Base-by-base conservation (phyloP, 2,329 filamentous ascomycete species). In the Lachnellula willkommii region DNA sequence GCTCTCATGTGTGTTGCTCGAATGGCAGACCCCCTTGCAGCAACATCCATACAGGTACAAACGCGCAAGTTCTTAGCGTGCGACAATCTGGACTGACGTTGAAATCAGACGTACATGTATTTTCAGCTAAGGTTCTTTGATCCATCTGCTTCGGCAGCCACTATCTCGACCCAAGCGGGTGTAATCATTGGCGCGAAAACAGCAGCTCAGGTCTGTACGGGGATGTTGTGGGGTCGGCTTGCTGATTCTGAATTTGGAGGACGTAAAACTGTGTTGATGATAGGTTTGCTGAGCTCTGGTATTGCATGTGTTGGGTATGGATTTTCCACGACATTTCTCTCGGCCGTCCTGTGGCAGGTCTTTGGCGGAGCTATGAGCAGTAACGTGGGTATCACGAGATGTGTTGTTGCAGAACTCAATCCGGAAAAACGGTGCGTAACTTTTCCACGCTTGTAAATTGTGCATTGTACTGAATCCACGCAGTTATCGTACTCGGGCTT, bases 341-440 rank as follows among this genome's bases (percentile, higher is more conserved):
- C 81, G 0, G 75, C 85, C 11, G 69, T 81, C n/a, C 87, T 84
- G 68, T 74, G 69, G 66, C 72, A 86, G 5, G 76, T 75, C 5
- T 58, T 88, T 4, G 84, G 82, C 1, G 86, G 87, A 0, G 72
- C 79, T 5, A 70, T 88, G 50, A 89, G 89, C 66, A 86, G 85
- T 2, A 89, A 88, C 64, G 79, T 88, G 6, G 85, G 85, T 0
- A 83, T 89, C 5, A 84, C 89, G 82, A 51, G 36, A 40, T 42
- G 51, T 60, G 50, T 28, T 3, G 28, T 28, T 9, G 28, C 28
- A 28, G 28, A 28, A 9, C 28, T 28, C 28, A 28, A 28, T 28
- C 28, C 28, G 28, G 28, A 28, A 28, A 28, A 28, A 28, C 28
- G 28, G 28, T 28, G 8, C 9, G 28, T 28, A 28, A 9, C 1